Percentiles rank a stretch among this genome's conserved stretches.
phyloP scores from a whole-genome alignment of 148 eudicot species.

The Salicornia ramosissima region DNA sequence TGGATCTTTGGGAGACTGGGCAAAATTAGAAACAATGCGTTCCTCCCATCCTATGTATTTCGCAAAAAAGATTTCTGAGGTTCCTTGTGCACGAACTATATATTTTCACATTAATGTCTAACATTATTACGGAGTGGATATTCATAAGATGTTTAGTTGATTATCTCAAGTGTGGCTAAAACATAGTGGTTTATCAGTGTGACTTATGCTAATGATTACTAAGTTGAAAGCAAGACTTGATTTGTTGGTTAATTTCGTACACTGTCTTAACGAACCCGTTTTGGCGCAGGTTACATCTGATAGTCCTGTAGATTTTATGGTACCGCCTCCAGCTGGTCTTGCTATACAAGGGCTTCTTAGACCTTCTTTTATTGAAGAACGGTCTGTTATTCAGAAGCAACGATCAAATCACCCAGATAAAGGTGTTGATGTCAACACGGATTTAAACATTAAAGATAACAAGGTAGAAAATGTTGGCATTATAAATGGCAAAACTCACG shows the following conservation, averaged over 20 bases:
- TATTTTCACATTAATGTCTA: not conserved
- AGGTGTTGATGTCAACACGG: conserved; percentile 27
- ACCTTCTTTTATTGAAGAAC: conserved; percentile 83
- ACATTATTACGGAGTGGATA: not conserved
- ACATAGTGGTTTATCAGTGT: not conserved
- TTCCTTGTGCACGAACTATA: conserved; percentile 9
- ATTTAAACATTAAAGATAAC: conserved; percentile 28
- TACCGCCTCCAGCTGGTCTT: conserved; percentile 81
- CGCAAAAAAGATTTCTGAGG: conserved; percentile 78
- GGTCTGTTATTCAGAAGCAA: conserved; percentile 57
- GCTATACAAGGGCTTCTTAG: conserved; percentile 81
- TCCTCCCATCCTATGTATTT: conserved; percentile 95
- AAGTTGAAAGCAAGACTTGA: not conserved
- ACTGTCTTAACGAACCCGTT: not conserved
- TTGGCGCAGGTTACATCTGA: conserved; percentile 52
- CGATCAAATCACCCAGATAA: conserved; percentile 32
- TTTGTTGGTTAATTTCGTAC: not conserved
- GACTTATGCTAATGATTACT: not conserved
- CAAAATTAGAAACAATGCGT: conserved; percentile 91
- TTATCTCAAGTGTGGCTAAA: not conserved
- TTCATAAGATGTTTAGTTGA: not conserved
- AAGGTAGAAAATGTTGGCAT: conserved; percentile 39
- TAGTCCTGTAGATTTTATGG: conserved; percentile 82
- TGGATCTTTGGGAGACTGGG: conserved; percentile 92
- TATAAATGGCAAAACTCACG: conserved; percentile 61